Base-by-base conservation (phyloP, 2,329 filamentous ascomycete species). In the Xylariaceae sp. region DNA sequence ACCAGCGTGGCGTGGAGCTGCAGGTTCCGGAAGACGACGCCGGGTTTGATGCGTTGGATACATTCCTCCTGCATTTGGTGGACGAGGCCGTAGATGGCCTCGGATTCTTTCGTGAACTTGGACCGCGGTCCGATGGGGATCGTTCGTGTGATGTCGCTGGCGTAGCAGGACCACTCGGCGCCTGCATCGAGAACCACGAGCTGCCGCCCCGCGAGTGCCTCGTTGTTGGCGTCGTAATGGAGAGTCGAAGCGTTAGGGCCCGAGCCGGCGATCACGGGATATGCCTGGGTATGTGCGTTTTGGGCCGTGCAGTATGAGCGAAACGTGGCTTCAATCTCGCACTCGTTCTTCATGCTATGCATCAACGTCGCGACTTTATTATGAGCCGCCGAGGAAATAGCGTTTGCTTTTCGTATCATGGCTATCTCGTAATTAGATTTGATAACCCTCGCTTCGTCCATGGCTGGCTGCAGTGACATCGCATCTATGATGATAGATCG, bases 341-440 rank as follows among this genome's bases (percentile, higher is more conserved):
- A 85, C 77, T 99, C 93, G 65, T 90, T 96, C 18, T 74, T 79
- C 59, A 93, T 84, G 1, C 71, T 70, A 20, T 80, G 79, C 20
- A 95, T 79, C 2, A 80, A 79, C 61, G 81, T 78, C 54, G 93
- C 85, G 10, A 96, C 89, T 23, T 82, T 83, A 44, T 84, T 81
- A 73, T 98, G 95, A 0, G 89, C 95, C 32, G 81, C 79, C 1
- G 89, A 87, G 2, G 91, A 92, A 62, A 98, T 86, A 42, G 81
- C 83, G 69, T 93, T 95, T 32, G 95, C 93, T 56, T 87, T 86
- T 16, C 89, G 86, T 67, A 98, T 89, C 63, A 95, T 83, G 3
- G 84, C 86, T 50, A 98, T 81, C 70, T 99, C 93, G 70, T 96
- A 91, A n/a, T 83, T 81, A 45, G 90, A 88, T 77, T 98, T 98